Percentiles rank a stretch among this genome's conserved stretches.
Evolutionary conservation across 1,284 basidiomycete genomes (phyloP).

Genomic region (Irpex sp.): DNA sequence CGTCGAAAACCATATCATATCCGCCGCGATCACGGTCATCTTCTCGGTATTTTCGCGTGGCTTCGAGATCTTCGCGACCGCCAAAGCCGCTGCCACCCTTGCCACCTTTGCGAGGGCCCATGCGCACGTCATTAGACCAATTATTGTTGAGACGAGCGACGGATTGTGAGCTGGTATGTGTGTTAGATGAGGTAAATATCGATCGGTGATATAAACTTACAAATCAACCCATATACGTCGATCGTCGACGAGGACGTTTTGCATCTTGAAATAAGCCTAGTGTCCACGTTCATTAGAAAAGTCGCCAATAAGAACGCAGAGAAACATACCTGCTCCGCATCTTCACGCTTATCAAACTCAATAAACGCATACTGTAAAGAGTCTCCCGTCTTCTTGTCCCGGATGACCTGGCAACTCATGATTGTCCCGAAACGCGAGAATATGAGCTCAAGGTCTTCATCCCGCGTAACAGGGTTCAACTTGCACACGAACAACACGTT

Average conservation of each 20-base stretch:
- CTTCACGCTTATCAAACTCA: conserved; percentile 91
- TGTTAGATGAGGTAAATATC: conserved; percentile 12
- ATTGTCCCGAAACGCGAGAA: conserved; percentile 95
- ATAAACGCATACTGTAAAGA: conserved; percentile 98
- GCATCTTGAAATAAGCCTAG: conserved; percentile 99
- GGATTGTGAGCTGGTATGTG: conserved; percentile 70
- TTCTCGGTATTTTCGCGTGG: conserved; percentile 59
- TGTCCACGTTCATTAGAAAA: not conserved
- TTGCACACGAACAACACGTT: conserved; percentile 99
- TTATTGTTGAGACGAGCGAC: conserved; percentile 67
- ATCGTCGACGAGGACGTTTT: conserved; percentile 98
- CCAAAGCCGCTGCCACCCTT: conserved; percentile 44
- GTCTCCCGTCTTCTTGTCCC: conserved; percentile 94
- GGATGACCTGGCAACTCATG: conserved; percentile 95
- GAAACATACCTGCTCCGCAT: conserved; percentile 79
- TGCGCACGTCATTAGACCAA: conserved; percentile 72
- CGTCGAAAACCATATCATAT: conserved; percentile 78
- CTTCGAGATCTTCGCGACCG: conserved; percentile 68
- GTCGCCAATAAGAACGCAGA: too few species aligned
- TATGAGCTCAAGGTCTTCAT: conserved; percentile 96
- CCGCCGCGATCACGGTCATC: conserved; percentile 28
- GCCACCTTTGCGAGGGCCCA: conserved; percentile 35
- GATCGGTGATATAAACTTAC: conserved; percentile 34
- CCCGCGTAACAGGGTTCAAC: conserved; percentile 90
- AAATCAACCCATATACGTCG: conserved; percentile 99